Evolutionary conservation across 169 alveolate species (phyloP), one percentile per base, ranked within the genome.

Genomic region (Plasmodium billcollinsi): DNA sequence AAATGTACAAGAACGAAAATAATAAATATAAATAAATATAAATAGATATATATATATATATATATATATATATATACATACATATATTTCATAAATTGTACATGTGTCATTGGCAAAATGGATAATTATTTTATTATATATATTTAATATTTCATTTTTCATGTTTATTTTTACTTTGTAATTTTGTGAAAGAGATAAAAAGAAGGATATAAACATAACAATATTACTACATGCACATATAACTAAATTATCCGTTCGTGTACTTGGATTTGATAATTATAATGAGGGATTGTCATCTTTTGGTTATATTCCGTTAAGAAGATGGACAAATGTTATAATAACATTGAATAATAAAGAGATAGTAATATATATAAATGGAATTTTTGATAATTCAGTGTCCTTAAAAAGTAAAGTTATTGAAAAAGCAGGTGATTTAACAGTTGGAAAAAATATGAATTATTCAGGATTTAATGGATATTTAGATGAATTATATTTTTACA

Each of bases 391-490:
- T 67, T 76, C 89, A 18, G 89, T 76, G 12, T 11, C 8, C 21
- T 63, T 76, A 65, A 76, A 65, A 45, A 65, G 15, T 29, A 54
- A 21, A 24, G 15, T 24, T 58, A 18, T 33, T 47, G 89, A 65
- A 49, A 63, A 67, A 49, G 33, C 49, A 43, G 89, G 89, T 14
- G 67, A 76, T 70, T 49, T 76, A 63, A 65, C 63, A 11, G 50
- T 76, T 21, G 89, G 89, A 9, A 76, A 76, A 26, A 76, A 58
- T 33, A 14, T 2, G 20, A 49, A 76, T 39, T 76, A 76, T 67
- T 76, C 89, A 5, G 66, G 89, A 39, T 76, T 76, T 50, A 76
- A 76, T 49, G 89, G 89, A 12, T 76, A 76, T 39, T 54, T 76
- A 20, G 89, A 76, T 67, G 89, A 76, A 45, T 4, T 76, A 67